A percentile compares a stretch with the other conserved stretches of the same genome.
phyloP scores from a whole-genome alignment of 148 eudicot species.

The Vaccinium macrocarpon region DNA sequence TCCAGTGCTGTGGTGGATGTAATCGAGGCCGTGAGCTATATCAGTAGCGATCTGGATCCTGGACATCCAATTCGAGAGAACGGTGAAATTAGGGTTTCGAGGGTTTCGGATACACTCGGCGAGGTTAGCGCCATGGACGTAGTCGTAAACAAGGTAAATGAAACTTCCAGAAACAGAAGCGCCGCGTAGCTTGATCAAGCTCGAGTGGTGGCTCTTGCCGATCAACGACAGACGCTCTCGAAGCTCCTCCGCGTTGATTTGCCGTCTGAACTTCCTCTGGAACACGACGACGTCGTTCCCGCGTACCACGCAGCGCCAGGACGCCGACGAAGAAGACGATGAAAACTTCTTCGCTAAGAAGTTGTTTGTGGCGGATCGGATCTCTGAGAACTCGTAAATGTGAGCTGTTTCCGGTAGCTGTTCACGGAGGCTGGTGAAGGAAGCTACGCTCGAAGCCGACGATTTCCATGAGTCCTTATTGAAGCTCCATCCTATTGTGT shows the following conservation, averaged over 20 bases:
- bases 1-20: conserved; percentile 79
- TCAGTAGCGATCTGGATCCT: conserved; percentile 63
- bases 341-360: conserved; percentile 50
- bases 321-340: conserved; percentile 63
- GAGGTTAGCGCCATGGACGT: conserved; percentile 56
- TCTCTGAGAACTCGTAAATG: conserved; percentile 56
- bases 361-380: conserved; percentile 50
- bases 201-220: conserved; percentile 70
- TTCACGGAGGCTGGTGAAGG: conserved; percentile 53
- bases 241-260: conserved; percentile 40
- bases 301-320: conserved; percentile 62
- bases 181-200: conserved; percentile 58
- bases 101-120: conserved; percentile 66
- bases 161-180: conserved; percentile 60
- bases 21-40: conserved; percentile 79
- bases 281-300: conserved; percentile 38
- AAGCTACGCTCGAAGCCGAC: conserved; percentile 35
- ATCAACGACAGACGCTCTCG: conserved; percentile 38
- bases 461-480: conserved; percentile 36
- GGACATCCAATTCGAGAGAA: conserved; percentile 62
- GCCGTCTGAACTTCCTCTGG: conserved; percentile 64
- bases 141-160: conserved; percentile 71
- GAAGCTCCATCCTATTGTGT: conserved; percentile 19
- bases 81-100: conserved; percentile 61
- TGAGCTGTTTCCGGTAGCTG: conserved; percentile 52